Base-by-base conservation (phyloP, 2,329 filamentous ascomycete species). In the Epichloe hybrida region DNA sequence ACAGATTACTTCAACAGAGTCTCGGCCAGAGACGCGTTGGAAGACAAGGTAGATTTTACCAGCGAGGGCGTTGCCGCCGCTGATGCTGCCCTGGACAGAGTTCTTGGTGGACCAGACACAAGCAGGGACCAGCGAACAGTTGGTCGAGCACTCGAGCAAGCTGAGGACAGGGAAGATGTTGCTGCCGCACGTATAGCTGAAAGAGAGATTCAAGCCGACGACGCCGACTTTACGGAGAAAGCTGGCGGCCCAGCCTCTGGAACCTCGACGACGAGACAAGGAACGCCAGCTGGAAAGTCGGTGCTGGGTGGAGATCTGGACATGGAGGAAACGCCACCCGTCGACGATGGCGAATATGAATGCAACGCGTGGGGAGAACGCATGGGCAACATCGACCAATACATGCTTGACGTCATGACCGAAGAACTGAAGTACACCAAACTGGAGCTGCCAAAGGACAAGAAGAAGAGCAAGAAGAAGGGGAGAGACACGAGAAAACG, bases 1-100 rank as follows among this genome's bases (percentile, higher is more conserved):
- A 98, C 93, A 0, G 93, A 98, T 61, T 90, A 95, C 65, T 91
- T 95, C 68, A 89, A 89, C 60, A 88, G 84, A 59, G 73, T 86
- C 42, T 90, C 57, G 72, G 82, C 84, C 48, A 75, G 79, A 38
- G 86, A 88, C 53, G 82, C 86, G 48, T 72, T 88, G 27, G 78
- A 76, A 49, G 76, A 78, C 12, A 74, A 79, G 39, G 71, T 76
- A 0, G 79, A 82, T 54, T 62, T 63, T 1, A 66, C 60, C 31
- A 67, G 65, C 46, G 61, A 68, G 48, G 74, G 74, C 0, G 79
- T 85, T 53, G 83, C 84, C 21, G 86, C 86, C 48, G 86, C 86
- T 2, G 86, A 84, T 53, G 84, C 81, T 5, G 89, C 89, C 4
- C 86, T 96, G 77, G 89, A 95, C 59, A 79, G 86, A 23, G 86